Evolutionary conservation across 306 rosid species (phyloP), one percentile per base, ranked within the genome.

Genomic region (Fragaria ananassa): DNA sequence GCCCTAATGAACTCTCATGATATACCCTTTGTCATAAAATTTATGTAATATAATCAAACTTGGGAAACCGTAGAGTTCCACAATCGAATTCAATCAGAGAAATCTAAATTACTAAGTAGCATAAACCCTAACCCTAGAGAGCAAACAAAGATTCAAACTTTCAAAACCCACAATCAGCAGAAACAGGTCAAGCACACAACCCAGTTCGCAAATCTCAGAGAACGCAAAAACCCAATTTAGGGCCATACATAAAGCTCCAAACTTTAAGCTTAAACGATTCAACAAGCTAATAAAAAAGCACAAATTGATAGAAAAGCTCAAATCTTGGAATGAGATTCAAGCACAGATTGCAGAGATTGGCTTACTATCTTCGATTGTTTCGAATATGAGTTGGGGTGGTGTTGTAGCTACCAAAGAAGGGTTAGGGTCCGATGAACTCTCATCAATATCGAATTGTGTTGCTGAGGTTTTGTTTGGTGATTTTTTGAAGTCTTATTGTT

Each of bases 351-450:
- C 44, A 70, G 74, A 70, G 70, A 44, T 64, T 39, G 53, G 15
- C 69, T 79, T 79, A 79, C 78, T 53, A 1, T 79, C 17, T 45
- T 42, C 9, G n/a, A 2, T 67, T 65, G 63, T 0, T 58, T 25
- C 8, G 5, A 25, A 9, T 2, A 8, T 21, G 11, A 6, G 7
- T 57, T 4, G 64, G 64, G 64, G 61, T 69, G 65, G 14, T 56
- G 31, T 25, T 53, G n/a, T 18, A 49, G 54, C 71, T 57, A 46
- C 63, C 44, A 44, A 14, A 67, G 31, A 44, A 67, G 31, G 54
- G 72, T 23, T 12, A 41, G 44, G 44, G 44, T 41, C 34, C 18
- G 51, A 70, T 73, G 57, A 71, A n/a, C 29, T 45, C 69, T 74
- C 74, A 41, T 39, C 72, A 69, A 71, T 21, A 57, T 57, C 11